Conservation (phyloP, 495 filamentous ascomycete species). For the Aspergillus panamensis region DNA sequence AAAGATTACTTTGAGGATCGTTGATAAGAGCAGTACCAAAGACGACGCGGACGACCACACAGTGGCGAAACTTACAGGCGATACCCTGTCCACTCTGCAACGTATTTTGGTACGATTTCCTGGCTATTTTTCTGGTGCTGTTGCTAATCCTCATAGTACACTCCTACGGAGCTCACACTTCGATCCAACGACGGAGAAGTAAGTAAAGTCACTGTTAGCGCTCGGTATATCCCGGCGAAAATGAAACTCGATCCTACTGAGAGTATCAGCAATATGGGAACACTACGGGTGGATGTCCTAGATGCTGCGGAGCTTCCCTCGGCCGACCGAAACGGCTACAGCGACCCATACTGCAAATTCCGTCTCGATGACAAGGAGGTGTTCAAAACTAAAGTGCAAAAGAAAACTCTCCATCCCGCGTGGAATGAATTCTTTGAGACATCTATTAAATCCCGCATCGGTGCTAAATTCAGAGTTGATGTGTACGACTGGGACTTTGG, state of each 20-base stretch:
- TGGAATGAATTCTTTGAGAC: conserved; percentile 97
- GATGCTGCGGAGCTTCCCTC: conserved; percentile 84
- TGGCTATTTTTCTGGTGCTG: neutral
- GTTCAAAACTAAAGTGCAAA: conserved; percentile 88
- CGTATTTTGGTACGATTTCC: conserved; percentile 67
- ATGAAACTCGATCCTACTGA: conserved; percentile 94
- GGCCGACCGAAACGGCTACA: conserved; percentile 92
- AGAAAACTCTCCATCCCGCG: conserved; percentile 90
- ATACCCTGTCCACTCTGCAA: conserved; percentile 80
- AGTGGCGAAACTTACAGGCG: conserved; percentile 77
- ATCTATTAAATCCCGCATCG: conserved; percentile 74
- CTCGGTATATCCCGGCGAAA: conserved; percentile 88
- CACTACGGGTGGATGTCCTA: conserved; percentile 83
- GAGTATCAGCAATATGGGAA: conserved; percentile 98
- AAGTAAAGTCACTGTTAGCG: conserved; percentile 80
- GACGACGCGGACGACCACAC: conserved; percentile 61
- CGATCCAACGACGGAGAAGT: conserved; percentile 70
- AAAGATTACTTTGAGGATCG: conserved; percentile 80
- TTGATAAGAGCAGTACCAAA: conserved; percentile 69
- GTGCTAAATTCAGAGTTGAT: conserved; percentile 76
- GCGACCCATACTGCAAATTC: conserved; percentile 96
- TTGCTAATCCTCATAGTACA: conserved; percentile 58
- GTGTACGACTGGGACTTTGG: conserved; percentile 96
- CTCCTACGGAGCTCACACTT: conserved; percentile 75
- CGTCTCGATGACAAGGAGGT: conserved; percentile 79